Conservation (phyloP, 2,329 filamentous ascomycete genomes). For the Xylaria hypoxylon region DNA sequence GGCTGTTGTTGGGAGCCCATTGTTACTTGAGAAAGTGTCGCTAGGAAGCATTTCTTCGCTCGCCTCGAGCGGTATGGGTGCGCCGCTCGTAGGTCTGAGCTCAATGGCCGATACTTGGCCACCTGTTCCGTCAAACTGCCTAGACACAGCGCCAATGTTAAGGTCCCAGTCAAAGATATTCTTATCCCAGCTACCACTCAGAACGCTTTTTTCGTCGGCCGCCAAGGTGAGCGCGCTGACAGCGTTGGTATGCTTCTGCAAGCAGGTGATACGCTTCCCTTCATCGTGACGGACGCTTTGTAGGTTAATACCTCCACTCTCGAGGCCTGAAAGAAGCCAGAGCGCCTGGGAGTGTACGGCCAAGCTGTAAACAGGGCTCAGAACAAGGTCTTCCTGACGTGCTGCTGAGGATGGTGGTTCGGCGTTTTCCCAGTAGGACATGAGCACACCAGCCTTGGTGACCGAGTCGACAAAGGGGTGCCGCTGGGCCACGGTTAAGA, state of each 20-base stretch:
- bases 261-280: slow-evolving; percentile 84
- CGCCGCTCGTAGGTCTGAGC: slow-evolving; percentile 79
- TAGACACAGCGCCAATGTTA: slow-evolving; percentile 81
- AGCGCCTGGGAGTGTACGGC: slow-evolving; percentile 90
- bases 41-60: slow-evolving; percentile 67
- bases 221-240: slow-evolving; percentile 88
- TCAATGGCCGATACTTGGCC: slow-evolving; percentile 91
- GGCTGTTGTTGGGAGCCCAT: slow-evolving; percentile 69
- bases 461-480: slow-evolving; percentile 99
- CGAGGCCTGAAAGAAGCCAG: slow-evolving; percentile 90
- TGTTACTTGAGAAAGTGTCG: slow-evolving; percentile 82
- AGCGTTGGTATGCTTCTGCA: slow-evolving; percentile 88
- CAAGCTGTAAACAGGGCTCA: slow-evolving; percentile 95
- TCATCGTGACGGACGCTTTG: slow-evolving; percentile 95
- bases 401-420: slow-evolving; percentile 66
- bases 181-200: slow-evolving; percentile 98
- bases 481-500: slow-evolving; percentile 92
- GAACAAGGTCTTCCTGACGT: slow-evolving; percentile 67
- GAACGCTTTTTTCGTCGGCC: slow-evolving; percentile 84
- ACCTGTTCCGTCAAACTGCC: slow-evolving; percentile 80
- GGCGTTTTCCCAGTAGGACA: slow-evolving; percentile 99
- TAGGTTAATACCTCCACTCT: slow-evolving; percentile 91
- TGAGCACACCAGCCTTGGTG: slow-evolving; percentile 90
- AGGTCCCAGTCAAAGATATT: slow-evolving; percentile 94
- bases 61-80: slow-evolving; percentile 80